phyloP scores from a whole-genome alignment of 306 rosid genomes.

The Acacia crassicarpa region DNA sequence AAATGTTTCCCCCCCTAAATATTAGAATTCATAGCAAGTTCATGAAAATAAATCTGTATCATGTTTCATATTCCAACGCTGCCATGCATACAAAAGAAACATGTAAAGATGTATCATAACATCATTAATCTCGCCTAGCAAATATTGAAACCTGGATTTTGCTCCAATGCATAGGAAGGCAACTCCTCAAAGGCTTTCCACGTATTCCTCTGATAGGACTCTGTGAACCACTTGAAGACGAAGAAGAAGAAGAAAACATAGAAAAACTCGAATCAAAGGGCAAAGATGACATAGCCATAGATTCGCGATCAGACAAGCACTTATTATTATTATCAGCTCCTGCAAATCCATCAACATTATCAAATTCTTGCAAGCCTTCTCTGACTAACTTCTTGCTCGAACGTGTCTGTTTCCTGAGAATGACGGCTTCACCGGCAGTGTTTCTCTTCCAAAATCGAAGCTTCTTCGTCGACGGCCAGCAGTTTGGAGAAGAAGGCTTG shows the following conservation, averaged over 20 bases:
- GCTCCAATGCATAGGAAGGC: constrained; percentile 54
- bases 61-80: neutral
- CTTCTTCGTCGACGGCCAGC: constrained; percentile 29
- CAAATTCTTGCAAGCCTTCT: neutral
- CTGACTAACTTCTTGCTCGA: neutral
- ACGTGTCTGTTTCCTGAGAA: neutral
- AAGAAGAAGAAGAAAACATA: constrained; percentile 30
- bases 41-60: neutral
- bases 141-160: constrained; percentile 37
- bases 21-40: neutral
- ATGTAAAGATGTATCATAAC: neutral
- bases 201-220: constrained; percentile 36
- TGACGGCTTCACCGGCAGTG: neutral
- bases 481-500: constrained; percentile 20
- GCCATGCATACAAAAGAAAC: neutral
- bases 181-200: constrained; percentile 44
- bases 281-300: constrained; percentile 43
- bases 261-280: constrained; percentile 46
- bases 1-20: neutral
- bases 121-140: constrained; percentile 43
- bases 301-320: constrained; percentile 52
- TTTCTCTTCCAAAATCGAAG: constrained; percentile 56
- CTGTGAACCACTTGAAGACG: constrained; percentile 22
- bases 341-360: constrained; percentile 18
- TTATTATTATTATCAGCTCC: constrained; percentile 7